phyloP scores from a whole-genome alignment of 352 stramenopile genomes.

The Pythium scleroteichum region DNA sequence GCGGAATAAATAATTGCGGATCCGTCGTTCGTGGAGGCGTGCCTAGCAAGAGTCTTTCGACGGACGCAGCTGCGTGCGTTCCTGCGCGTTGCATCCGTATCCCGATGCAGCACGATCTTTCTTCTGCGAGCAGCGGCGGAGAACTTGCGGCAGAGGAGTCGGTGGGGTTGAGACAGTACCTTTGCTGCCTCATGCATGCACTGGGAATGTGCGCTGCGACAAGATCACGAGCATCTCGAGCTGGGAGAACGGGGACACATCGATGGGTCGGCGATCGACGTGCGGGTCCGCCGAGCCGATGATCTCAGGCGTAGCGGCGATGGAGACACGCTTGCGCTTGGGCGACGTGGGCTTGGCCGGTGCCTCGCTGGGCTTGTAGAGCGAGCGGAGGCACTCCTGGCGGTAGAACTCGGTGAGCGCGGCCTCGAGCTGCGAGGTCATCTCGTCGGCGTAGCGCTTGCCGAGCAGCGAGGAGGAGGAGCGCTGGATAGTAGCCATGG shows the following conservation, averaged over 20 bases:
- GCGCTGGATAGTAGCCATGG: conserved; percentile 19
- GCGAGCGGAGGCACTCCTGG: conserved; percentile 71
- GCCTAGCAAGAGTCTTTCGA: not conserved
- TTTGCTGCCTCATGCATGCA: conserved; percentile 17
- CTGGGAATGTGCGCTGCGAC: conserved; percentile 72
- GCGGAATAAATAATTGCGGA: conserved; percentile 1
- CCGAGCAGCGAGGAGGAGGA: conserved; percentile 42
- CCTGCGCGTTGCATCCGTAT: not conserved
- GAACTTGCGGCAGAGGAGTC: not conserved
- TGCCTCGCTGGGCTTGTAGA: conserved; percentile 45
- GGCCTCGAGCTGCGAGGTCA: conserved; percentile 50
- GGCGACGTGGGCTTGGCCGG: not conserved
- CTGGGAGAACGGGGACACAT: conserved; percentile 75
- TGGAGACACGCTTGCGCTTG: conserved; percentile 68
- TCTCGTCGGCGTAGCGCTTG: conserved; percentile 72
- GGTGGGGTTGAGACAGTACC: not conserved
- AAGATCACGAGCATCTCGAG: conserved; percentile 74
- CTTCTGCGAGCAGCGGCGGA: not conserved
- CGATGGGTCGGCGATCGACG: conserved; percentile 74
- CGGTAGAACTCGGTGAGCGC: conserved; percentile 84
- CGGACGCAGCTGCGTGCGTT: conserved; percentile 5
- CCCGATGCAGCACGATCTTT: not conserved
- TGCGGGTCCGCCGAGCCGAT: conserved; percentile 69
- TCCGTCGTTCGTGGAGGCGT: not conserved
- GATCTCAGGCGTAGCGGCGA: conserved; percentile 57